Base-by-base conservation (phyloP, 1,139 yeast genomes). In the Debaryomyces sp. region DNA sequence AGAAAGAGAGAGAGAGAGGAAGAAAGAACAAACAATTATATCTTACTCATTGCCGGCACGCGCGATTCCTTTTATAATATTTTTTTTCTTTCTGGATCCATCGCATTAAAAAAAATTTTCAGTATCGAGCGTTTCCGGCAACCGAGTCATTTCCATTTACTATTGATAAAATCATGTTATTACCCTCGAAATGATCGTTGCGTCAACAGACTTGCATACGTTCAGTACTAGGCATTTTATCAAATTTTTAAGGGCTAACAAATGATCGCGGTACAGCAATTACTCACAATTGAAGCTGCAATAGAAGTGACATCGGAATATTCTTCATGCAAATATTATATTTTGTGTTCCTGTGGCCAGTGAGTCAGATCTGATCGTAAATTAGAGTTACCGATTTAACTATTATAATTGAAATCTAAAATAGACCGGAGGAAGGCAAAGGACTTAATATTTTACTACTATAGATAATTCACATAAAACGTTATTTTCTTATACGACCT, bases 1-100 rank as follows among this genome's bases (percentile, higher is more conserved):
- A 57, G 56, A 56, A 54, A 52, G 52, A 54, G 54, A 52, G 54
- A 57, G 58, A 51, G 54, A 57, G 58, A 51, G 54, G 52, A 56
- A 57, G 55, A 58, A 52, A 46, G 54, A 53, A 55, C 17, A 26
- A 43, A 44, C 21, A 23, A 45, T 15, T 42, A 24, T n/a, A 18
- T 21, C 30, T 24, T 39, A 24, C 24, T 21, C n/a, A 29, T 29
- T 40, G 30, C 35, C 15, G 46, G 38, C 33, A 17, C 26, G 23
- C 10, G 39, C 17, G 18, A 17, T 34, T 39, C 41, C 43, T 46
- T 50, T 41, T 47, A 50, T 50, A 50, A 34, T 27, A 27, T 47
- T 41, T 42, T 29, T 30, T 22, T 37, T 41, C 23, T 42, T 10
- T 18, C 22, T 18, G n/a, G n/a, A 22, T 12, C 15, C 40, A 34